A percentile compares a stretch with the other conserved stretches of the same genome.
These are phyloP conservation scores for Fraxinus dipetala DNA, from an alignment of 305 asterid species.

Conservation along the genomic window DNA sequence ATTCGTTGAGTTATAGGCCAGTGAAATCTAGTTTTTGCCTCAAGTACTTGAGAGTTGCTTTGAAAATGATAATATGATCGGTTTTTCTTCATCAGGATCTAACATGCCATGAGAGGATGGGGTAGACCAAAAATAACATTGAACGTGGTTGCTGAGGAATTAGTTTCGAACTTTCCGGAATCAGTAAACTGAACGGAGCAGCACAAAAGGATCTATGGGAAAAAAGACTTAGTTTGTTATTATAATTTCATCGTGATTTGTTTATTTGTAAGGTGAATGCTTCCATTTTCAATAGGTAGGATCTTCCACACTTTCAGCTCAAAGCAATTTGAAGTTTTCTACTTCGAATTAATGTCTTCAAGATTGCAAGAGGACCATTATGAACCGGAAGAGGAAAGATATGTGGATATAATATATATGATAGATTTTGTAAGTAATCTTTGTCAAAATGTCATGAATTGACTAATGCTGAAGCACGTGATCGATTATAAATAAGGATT, in stretches of 20 bases:
- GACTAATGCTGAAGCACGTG: background rate
- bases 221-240: background rate
- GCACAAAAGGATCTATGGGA: background rate
- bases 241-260: background rate
- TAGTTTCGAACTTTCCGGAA: background rate
- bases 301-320: slow-evolving; percentile 95
- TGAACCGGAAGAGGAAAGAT: background rate
- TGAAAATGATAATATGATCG: background rate
- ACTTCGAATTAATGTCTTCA: slow-evolving; percentile 75
- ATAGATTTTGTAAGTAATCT: background rate
- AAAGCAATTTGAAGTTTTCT: slow-evolving; percentile 88
- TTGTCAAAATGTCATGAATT: background rate
- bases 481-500: background rate
- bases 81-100: background rate
- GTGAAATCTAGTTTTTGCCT: background rate
- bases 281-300: slow-evolving; percentile 58
- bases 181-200: background rate
- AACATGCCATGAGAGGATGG: background rate
- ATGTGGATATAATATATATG: background rate
- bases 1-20: background rate
- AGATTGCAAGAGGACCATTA: slow-evolving; percentile 77
- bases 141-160: background rate
- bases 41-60: background rate
- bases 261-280: slow-evolving; percentile 2
- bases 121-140: background rate